Conservation (phyloP, 192 early-diverging fungal genomes). For the Ambispora gerdemannii region DNA sequence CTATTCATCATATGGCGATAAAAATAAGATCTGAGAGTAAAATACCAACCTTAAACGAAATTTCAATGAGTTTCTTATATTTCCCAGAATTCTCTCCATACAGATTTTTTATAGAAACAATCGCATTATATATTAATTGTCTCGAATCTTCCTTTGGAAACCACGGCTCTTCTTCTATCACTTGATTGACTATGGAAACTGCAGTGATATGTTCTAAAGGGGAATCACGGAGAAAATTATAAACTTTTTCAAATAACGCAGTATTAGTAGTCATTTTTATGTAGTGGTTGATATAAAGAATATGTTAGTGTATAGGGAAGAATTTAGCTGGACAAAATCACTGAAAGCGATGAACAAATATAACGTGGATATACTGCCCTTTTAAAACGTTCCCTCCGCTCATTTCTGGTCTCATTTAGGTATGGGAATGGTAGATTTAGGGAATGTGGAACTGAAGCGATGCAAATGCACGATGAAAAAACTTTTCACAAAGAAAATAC, state of each 20-base stretch:
- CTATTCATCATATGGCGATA: slow-evolving; percentile 9
- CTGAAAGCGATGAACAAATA: too few relatives aligned
- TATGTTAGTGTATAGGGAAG: too few relatives aligned
- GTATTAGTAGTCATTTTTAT: slow-evolving; percentile 16
- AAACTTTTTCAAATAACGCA: slow-evolving; percentile 20
- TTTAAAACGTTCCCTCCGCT: too few relatives aligned
- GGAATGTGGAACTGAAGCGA: too few relatives aligned
- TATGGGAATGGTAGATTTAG: too few relatives aligned
- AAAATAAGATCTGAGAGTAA: slow-evolving; percentile 9
- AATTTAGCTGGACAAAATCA: too few relatives aligned
- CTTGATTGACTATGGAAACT: slow-evolving; percentile 9
- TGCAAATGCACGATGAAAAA: too few relatives aligned
- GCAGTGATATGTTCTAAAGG: slow-evolving; percentile 19
- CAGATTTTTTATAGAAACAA: slow-evolving; percentile 3
- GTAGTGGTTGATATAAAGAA: too few relatives aligned
- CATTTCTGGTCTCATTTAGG: too few relatives aligned
- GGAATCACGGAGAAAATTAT: slow-evolving; percentile 13
- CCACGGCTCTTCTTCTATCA: slow-evolving; percentile 8
- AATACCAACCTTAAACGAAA: slow-evolving; percentile 13
- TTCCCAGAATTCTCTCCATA: slow-evolving; percentile 19
- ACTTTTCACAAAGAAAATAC: too few relatives aligned
- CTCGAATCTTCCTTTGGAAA: slow-evolving; percentile 7
- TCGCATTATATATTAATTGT: slow-evolving; percentile 19
- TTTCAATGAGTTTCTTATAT: slow-evolving; percentile 9
- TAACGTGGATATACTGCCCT: too few relatives aligned